Evolutionary conservation across 2,329 filamentous ascomycete species (phyloP).

Genomic region (Penicillium rolfsii): DNA sequence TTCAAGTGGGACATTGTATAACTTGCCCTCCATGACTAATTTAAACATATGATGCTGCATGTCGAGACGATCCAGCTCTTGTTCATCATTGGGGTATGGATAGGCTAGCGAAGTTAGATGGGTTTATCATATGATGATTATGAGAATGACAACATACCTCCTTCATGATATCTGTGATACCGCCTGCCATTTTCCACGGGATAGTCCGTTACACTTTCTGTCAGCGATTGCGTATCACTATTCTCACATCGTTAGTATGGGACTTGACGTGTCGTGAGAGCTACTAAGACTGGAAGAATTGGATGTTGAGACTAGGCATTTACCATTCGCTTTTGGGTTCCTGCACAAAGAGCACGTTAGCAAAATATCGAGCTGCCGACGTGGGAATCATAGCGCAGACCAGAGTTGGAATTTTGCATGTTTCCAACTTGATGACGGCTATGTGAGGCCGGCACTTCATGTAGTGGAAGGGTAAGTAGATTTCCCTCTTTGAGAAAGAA

Average conservation of each 20-base stretch:
- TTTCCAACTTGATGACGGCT: background rate
- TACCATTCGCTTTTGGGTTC: conserved; percentile 33
- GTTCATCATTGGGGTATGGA: conserved; percentile 57
- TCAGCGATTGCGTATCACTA: conserved; percentile 49
- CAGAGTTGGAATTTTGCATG: background rate
- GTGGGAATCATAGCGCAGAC: background rate
- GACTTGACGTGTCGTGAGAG: background rate
- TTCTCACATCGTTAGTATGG: conserved; percentile 15
- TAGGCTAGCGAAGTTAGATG: conserved; percentile 40
- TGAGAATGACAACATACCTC: conserved; percentile 36
- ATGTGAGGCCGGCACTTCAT: background rate
- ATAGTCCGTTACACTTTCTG: conserved; percentile 49
- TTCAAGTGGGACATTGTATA: conserved; percentile 53
- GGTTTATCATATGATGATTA: background rate
- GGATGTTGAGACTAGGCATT: conserved; percentile 7
- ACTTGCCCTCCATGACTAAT: conserved; percentile 48
- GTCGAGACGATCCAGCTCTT: conserved; percentile 60
- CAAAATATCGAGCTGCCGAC: background rate
- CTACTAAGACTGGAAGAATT: background rate
- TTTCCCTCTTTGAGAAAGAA: background rate
- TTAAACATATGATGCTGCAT: conserved; percentile 60
- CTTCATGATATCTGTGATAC: conserved; percentile 52
- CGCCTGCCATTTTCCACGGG: conserved; percentile 47
- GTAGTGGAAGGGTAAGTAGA: background rate
- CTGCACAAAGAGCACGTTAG: conserved; percentile 30